Percentiles rank a stretch among this genome's conserved stretches.
Conservation (phyloP, 306 rosid genomes). For the Benincasa hispida region DNA sequence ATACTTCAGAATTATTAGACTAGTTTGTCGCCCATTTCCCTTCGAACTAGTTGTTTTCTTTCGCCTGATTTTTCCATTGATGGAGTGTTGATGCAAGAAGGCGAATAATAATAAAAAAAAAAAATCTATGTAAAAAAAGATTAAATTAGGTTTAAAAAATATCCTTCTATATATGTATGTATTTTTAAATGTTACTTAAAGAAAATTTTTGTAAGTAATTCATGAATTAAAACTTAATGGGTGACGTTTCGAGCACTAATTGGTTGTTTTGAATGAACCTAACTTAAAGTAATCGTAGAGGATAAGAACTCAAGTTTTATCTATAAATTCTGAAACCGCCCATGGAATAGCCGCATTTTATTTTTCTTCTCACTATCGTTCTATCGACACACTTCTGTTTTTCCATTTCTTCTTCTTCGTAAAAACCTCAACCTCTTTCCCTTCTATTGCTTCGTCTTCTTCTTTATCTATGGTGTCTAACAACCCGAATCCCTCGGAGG, state of each 20-base stretch:
- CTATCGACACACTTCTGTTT: neutral
- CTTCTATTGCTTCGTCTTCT: neutral
- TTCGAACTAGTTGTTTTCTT: too few relatives aligned
- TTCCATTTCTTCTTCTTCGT: neutral
- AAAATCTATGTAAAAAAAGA: too few relatives aligned
- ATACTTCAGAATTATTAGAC: too few relatives aligned
- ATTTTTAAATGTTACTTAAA: too few relatives aligned
- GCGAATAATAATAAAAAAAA: too few relatives aligned
- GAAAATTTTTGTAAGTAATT: too few relatives aligned
- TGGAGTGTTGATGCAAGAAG: too few relatives aligned
- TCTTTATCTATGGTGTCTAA: constrained; percentile 41
- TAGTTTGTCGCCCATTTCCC: too few relatives aligned
- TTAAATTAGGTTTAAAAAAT: too few relatives aligned
- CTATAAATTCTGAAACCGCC: constrained; percentile 7
- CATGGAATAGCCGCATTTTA: neutral
- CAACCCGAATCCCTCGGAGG: constrained; percentile 55
- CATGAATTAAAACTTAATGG: neutral
- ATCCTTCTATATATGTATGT: too few relatives aligned
- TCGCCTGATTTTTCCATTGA: too few relatives aligned
- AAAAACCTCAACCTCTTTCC: neutral
- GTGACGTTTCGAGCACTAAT: neutral
- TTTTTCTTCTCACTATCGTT: neutral
- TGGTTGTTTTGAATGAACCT: neutral
- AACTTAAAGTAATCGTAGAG: neutral
- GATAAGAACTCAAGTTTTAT: neutral